phyloP scores from a whole-genome alignment of 345 rosid genomes.

The Gossypium mustelinum region DNA sequence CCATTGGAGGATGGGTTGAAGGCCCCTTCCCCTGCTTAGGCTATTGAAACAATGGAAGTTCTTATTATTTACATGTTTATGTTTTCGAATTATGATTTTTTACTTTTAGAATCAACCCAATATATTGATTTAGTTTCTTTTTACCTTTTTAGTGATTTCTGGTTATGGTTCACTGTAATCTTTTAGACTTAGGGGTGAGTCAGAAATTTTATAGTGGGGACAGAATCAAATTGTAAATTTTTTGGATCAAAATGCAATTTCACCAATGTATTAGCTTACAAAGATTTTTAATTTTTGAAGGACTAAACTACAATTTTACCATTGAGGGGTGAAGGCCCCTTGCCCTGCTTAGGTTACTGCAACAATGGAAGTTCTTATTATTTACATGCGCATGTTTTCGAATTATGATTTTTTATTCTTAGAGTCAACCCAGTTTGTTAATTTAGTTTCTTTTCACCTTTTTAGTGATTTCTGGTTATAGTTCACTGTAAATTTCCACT shows the following conservation, averaged over 20 bases:
- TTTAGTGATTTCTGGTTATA: neutral
- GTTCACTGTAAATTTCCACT: conserved; percentile 7
- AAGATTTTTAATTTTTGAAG: too few relatives aligned
- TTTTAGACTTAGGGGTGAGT: neutral
- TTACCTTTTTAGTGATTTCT: neutral
- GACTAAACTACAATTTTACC: too few relatives aligned
- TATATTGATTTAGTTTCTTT: neutral
- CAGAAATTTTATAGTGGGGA: too few relatives aligned
- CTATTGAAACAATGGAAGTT: neutral
- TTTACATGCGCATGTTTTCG: neutral
- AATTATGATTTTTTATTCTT: neutral
- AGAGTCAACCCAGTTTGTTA: neutral
- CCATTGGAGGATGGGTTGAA: too few relatives aligned
- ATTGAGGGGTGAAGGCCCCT: too few relatives aligned
- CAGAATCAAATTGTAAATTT: too few relatives aligned
- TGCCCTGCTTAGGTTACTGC: too few relatives aligned
- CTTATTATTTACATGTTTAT: neutral
- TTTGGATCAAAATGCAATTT: too few relatives aligned
- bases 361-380: neutral
- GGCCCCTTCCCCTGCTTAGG: too few relatives aligned
- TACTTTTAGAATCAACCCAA: neutral
- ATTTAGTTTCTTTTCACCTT: neutral
- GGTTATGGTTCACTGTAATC: neutral
- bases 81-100: neutral
- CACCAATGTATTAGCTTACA: too few relatives aligned